Conservation (phyloP, 2,329 filamentous ascomycete genomes). For the Talaromyces piceae region DNA sequence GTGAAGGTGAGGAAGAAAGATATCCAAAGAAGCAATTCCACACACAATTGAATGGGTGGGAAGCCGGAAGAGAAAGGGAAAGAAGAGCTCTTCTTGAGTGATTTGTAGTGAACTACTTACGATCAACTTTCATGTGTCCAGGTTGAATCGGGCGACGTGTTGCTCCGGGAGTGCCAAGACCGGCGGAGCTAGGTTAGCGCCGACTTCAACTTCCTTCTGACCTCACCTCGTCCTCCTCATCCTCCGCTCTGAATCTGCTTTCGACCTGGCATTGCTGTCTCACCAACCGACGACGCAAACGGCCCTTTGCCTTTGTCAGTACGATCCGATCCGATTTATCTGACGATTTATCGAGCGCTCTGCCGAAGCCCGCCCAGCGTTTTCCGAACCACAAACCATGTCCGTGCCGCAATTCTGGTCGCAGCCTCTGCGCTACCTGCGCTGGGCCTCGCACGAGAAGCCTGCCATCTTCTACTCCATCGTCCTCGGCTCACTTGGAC, state of each 20-base stretch:
- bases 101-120: slow-evolving; percentile 1
- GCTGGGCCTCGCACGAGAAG: slow-evolving; percentile 80
- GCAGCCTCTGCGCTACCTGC: slow-evolving; percentile 72
- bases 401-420: slow-evolving; percentile 72
- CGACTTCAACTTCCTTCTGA: slow-evolving; percentile 1
- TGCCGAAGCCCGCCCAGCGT: slow-evolving; percentile 3
- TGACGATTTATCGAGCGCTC: neutral
- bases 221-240: no score
- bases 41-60: slow-evolving; percentile 1
- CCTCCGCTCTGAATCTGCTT: no score
- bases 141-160: slow-evolving; percentile 36
- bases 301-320: neutral
- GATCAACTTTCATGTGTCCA: no score
- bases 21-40: neutral
- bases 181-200: neutral
- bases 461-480: slow-evolving; percentile 88
- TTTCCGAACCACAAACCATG: slow-evolving; percentile 24
- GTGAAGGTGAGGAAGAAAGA: neutral
- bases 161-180: slow-evolving; percentile 35
- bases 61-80: slow-evolving; percentile 13
- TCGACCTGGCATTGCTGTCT: slow-evolving; percentile 7
- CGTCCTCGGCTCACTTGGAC: slow-evolving; percentile 65
- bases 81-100: slow-evolving; percentile 11
- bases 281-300: neutral
- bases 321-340: neutral